These are phyloP conservation scores for Jaltomata sinuosa DNA, from an alignment of 257 asterid species.

Conservation along the genomic window DNA sequence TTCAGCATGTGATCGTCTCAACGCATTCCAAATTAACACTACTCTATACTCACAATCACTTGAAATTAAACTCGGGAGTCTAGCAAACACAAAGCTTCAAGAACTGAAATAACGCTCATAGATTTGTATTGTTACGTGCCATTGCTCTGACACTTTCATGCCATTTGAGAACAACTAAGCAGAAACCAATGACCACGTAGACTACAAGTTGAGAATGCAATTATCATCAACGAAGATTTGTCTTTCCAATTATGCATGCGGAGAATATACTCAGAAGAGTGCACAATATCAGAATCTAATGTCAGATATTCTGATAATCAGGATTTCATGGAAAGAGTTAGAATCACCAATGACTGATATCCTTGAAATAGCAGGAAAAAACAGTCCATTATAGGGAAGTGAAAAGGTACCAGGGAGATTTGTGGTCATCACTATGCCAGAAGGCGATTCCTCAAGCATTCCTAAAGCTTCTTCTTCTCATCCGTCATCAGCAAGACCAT, in stretches of 20 bases:
- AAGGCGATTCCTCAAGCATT: conserved; percentile 51
- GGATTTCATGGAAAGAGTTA: not conserved
- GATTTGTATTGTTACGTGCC: too few relatives aligned
- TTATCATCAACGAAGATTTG: not conserved
- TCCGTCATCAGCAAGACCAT: conserved; percentile 35
- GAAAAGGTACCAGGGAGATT: too few relatives aligned
- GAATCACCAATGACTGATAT: too few relatives aligned
- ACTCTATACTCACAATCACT: too few relatives aligned
- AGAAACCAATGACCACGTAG: not conserved
- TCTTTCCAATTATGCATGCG: not conserved
- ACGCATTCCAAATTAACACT: too few relatives aligned
- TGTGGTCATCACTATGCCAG: conserved; percentile 4
- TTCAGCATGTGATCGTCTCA: too few relatives aligned
- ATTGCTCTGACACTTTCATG: conserved; percentile 51
- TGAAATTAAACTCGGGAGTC: too few relatives aligned
- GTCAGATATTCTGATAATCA: not conserved
- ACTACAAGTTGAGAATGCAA: not conserved
- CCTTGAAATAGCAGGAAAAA: too few relatives aligned
- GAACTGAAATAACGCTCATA: too few relatives aligned
- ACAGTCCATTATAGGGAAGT: too few relatives aligned
- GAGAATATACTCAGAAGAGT: not conserved
- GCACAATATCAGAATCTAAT: not conserved
- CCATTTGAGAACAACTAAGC: conserved; percentile 72
- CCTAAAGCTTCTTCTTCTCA: conserved; percentile 47
- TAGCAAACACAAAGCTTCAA: too few relatives aligned